Percentiles rank a stretch among this genome's conserved stretches.
Conservation (phyloP, 345 rosid genomes). For the Ceriops zippeliana region DNA sequence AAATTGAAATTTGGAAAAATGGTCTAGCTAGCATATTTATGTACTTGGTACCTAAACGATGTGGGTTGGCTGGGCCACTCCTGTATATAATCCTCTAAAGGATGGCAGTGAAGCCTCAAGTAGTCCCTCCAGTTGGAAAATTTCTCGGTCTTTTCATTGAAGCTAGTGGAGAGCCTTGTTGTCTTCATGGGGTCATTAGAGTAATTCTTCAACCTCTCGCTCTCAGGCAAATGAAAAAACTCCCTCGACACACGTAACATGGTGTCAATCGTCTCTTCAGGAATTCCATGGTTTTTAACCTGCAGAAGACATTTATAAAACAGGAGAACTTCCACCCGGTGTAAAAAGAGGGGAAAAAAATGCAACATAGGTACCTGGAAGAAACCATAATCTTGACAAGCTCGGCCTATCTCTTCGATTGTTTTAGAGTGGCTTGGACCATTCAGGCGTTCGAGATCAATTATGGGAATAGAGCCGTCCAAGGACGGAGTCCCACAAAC, state of each 20-base stretch:
- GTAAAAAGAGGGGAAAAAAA: not conserved
- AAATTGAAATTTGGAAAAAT: too few relatives aligned
- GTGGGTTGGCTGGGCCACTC: not conserved
- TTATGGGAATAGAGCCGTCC: constrained; percentile 1
- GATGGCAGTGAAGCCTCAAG: not conserved
- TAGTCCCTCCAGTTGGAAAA: not conserved
- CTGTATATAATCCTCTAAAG: constrained; percentile 5
- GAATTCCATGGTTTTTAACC: constrained; percentile 13
- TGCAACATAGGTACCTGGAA: constrained; percentile 1
- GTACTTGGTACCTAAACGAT: not conserved
- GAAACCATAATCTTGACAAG: constrained; percentile 5
- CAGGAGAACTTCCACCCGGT: not conserved
- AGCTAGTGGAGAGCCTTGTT: not conserved
- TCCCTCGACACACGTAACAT: constrained; percentile 5
- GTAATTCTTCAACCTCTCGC: constrained; percentile 12
- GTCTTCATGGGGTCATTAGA: constrained; percentile 4
- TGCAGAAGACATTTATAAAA: not conserved
- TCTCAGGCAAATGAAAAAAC: constrained; percentile 9
- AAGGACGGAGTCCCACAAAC: not conserved
- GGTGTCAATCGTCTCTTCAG: not conserved
- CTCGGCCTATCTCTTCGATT: not conserved
- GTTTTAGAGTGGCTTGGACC: not conserved
- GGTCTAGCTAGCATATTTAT: too few relatives aligned
- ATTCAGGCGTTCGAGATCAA: constrained; percentile 6
- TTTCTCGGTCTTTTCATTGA: not conserved